Conservation (phyloP, 192 early-diverging fungal genomes). For the Rhizophagus clarus region DNA sequence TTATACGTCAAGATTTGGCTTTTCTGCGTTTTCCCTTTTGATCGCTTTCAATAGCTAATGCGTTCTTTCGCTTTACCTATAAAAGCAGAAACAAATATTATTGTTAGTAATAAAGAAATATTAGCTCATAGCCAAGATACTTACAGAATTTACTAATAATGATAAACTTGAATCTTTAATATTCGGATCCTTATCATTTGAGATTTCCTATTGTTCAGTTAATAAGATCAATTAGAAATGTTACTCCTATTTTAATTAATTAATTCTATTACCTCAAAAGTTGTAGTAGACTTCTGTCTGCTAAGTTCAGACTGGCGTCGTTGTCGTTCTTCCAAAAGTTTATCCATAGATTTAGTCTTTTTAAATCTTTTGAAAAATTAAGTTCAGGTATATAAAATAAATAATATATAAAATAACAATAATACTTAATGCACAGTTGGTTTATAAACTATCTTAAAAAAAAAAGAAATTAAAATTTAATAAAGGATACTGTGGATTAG, state of each 20-base stretch:
- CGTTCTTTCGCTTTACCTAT: constrained; percentile 63
- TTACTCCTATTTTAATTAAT: constrained; percentile 30
- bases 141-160: constrained; percentile 57
- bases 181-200: constrained; percentile 25
- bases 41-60: constrained; percentile 47
- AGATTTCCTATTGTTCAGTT: constrained; percentile 26
- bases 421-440: too few relatives aligned
- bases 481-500: constrained; percentile 75
- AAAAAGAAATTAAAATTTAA: neutral
- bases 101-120: neutral
- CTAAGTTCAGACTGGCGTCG: constrained; percentile 34
- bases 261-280: constrained; percentile 30
- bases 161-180: constrained; percentile 52
- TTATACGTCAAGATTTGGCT: neutral
- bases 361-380: constrained; percentile 61
- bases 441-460: too few relatives aligned
- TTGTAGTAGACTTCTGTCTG: constrained; percentile 41
- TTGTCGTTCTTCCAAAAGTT: constrained; percentile 63
- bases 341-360: constrained; percentile 79
- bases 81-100: neutral
- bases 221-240: neutral
- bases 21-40: constrained; percentile 46
- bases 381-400: too few relatives aligned
- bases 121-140: neutral
- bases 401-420: too few relatives aligned